phyloP scores from a whole-genome alignment of 106 monocot species.

The Phalaenopsis equestris region DNA sequence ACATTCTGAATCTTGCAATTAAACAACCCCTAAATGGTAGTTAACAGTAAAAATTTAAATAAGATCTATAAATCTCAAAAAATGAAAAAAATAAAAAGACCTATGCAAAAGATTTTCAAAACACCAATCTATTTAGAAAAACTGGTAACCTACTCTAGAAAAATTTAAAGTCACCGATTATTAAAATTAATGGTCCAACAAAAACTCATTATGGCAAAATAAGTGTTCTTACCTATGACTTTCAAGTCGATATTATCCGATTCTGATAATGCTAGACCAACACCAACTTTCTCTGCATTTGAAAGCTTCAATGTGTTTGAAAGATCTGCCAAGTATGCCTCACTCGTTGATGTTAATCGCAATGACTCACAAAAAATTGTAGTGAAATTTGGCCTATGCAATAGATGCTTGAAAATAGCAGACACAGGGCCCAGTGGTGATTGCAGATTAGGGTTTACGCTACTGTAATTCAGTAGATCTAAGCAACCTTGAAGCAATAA shows the following conservation, averaged over 20 bases:
- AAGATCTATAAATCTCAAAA: not conserved
- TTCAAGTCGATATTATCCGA: slow-evolving; percentile 53
- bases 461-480: slow-evolving; percentile 38
- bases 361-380: slow-evolving; percentile 69
- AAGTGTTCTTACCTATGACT: slow-evolving; percentile 42
- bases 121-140: not conserved
- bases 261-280: slow-evolving; percentile 82
- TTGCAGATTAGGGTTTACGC: slow-evolving; percentile 16
- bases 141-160: not conserved
- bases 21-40: not conserved
- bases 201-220: not conserved
- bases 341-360: slow-evolving; percentile 19
- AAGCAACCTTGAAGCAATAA: slow-evolving; percentile 72
- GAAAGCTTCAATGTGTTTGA: slow-evolving; percentile 61
- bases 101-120: not conserved
- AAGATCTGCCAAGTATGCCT: slow-evolving; percentile 48
- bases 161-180: not conserved
- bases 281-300: slow-evolving; percentile 46
- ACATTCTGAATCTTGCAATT: too few species aligned
- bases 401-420: slow-evolving; percentile 49
- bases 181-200: not conserved
- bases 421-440: slow-evolving; percentile 36
- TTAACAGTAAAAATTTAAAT: not conserved
- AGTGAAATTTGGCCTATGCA: slow-evolving; percentile 66
- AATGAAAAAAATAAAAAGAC: too few species aligned